Base-by-base conservation (phyloP, 306 rosid species). In the Argentina anserina region DNA sequence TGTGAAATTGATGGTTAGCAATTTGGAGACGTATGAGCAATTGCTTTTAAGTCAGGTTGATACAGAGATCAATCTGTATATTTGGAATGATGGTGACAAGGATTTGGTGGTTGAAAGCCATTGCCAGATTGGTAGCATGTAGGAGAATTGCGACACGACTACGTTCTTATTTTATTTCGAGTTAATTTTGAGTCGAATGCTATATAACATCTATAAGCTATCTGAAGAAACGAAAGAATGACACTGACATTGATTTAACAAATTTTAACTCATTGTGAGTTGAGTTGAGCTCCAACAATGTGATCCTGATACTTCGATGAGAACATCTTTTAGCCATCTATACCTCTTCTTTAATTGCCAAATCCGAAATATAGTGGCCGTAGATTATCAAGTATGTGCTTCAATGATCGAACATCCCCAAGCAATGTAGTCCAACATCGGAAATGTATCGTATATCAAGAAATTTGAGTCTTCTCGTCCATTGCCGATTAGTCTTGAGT, bases 21-120 rank as follows among this genome's bases (percentile, higher is more conserved):
- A 13, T 53, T 81, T 73, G 23, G 80, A 64, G 67, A 63, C 72
- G 59, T 70, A 73, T 0, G n/a, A n/a, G n/a, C n/a, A n/a, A n/a
- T n/a, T n/a, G n/a, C n/a, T n/a, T n/a, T n/a, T n/a, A 10, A 37
- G 46, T 46, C 4, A 61, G 42, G 66, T 31, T 17, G 40, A 14
- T 45, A 67, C 6, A 45, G 26, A 8, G 65, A 40, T 41, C 72
- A 29, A 18, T 29, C 41, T 69, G 62, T 69, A 36, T 49, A 29
- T 69, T 31, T 20, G 60, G 20, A 34, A 69, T 49, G 62, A 33
- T 3, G 18, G 21, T 69, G 62, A 67, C 52, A 41, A 65, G 70
- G 71, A 26, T 67, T 7, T 42, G 29, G 9, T 66, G 28, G 68
- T 63, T 63, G 18, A 37, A 63, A 28, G 31, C 11, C 50, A 21